phyloP scores from a whole-genome alignment of 2,329 filamentous ascomycete species.

The Pseudopithomyces chartarum region DNA sequence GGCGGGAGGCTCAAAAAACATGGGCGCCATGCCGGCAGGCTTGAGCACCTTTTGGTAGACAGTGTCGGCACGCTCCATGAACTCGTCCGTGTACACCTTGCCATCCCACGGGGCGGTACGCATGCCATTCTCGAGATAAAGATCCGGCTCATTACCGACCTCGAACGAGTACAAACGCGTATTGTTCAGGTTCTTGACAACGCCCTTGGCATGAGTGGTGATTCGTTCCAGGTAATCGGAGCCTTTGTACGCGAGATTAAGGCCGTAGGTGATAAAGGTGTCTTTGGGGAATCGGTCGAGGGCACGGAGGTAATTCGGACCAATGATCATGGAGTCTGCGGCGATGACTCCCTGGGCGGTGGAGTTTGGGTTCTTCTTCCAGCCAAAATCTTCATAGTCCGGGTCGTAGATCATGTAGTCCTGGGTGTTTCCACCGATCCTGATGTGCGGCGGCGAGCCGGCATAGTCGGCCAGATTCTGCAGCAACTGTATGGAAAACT shows the following conservation, averaged over 20 bases:
- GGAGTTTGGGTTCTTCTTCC: constrained; percentile 47
- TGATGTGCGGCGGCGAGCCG: constrained; percentile 55
- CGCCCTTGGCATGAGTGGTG: constrained; percentile 47
- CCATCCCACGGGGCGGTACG: constrained; percentile 52
- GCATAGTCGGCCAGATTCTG: constrained; percentile 56
- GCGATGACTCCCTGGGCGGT: constrained; percentile 48
- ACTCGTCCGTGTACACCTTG: constrained; percentile 51
- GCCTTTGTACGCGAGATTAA: constrained; percentile 56
- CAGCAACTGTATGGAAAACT: constrained; percentile 54
- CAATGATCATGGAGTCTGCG: constrained; percentile 53
- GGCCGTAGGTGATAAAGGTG: constrained; percentile 56
- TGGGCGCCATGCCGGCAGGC: constrained; percentile 46
- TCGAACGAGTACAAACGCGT: constrained; percentile 50
- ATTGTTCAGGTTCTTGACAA: constrained; percentile 44
- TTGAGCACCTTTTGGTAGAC: constrained; percentile 53
- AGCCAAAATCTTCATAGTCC: constrained; percentile 42
- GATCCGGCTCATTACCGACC: constrained; percentile 51
- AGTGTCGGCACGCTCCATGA: constrained; percentile 50
- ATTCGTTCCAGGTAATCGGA: constrained; percentile 52
- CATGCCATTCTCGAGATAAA: constrained; percentile 52
- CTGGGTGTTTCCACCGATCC: constrained; percentile 58
- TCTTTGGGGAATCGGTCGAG: constrained; percentile 56
- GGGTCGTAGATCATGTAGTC: constrained; percentile 56
- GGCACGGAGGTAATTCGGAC: constrained; percentile 54
- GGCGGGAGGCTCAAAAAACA: constrained; percentile 56